A percentile compares a stretch with the other conserved stretches of the same genome.
Evolutionary conservation across 208 protist species (phyloP).

Genomic region (Naegleria gruberi): DNA sequence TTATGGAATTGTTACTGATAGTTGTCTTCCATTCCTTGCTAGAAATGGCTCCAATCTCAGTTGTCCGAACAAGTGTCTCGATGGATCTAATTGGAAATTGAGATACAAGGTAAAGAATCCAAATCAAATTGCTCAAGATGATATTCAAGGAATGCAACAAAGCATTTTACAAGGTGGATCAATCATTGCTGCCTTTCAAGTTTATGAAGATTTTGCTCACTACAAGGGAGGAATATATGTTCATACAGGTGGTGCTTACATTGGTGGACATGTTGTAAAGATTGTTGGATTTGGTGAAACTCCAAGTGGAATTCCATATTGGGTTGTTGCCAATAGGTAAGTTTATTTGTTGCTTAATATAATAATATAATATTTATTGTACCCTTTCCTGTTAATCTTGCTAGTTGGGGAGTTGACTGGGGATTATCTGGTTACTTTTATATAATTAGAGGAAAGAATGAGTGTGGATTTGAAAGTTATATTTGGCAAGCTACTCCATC

Average conservation of each 20-base stretch:
- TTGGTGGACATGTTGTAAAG: constrained; percentile 71
- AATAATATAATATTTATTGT: too few relatives aligned
- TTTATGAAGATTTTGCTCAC: constrained; percentile 71
- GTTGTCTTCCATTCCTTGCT: constrained; percentile 40
- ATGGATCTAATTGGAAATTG: constrained; percentile 11
- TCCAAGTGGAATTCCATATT: constrained; percentile 61
- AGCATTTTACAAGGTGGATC: constrained; percentile 69
- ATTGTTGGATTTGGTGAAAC: constrained; percentile 66
- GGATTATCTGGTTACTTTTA: constrained; percentile 68
- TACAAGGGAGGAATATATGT: constrained; percentile 78
- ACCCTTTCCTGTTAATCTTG: too few relatives aligned
- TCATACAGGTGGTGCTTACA: constrained; percentile 50
- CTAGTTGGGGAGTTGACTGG: constrained; percentile 68
- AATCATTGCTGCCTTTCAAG: constrained; percentile 68
- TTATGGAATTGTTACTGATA: constrained; percentile 38
- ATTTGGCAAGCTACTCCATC: constrained; percentile 31
- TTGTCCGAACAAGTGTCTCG: constrained; percentile 23
- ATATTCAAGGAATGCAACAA: constrained; percentile 51
- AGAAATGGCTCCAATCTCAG: constrained; percentile 27
- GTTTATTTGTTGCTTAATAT: too few relatives aligned
- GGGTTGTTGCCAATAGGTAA: constrained; percentile 80
- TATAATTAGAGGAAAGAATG: constrained; percentile 57
- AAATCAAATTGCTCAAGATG: neutral
- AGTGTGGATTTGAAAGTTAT: constrained; percentile 66
- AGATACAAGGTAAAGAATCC: too few relatives aligned